phyloP scores from a whole-genome alignment of 257 asterid genomes.

The Scutellaria galericulata region DNA sequence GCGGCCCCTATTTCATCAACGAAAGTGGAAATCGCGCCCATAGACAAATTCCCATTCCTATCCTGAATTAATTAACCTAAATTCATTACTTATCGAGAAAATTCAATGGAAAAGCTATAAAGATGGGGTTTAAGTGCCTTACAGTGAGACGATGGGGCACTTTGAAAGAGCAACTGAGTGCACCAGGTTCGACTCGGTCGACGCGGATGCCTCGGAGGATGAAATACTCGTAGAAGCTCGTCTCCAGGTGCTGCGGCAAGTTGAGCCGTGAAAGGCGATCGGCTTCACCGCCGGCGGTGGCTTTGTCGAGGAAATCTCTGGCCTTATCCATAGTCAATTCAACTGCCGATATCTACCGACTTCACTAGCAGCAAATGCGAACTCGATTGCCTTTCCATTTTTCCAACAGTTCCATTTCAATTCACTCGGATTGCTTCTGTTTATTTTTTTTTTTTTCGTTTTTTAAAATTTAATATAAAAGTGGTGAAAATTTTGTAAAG shows the following conservation, averaged over 20 bases:
- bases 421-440: no score
- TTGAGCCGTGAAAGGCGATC: slow-evolving; percentile 48
- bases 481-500: no score
- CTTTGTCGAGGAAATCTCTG: slow-evolving; percentile 45
- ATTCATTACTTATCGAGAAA: neutral
- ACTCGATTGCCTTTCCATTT: no score
- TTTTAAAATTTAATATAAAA: no score
- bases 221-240: slow-evolving; percentile 80
- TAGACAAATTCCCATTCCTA: slow-evolving; percentile 59
- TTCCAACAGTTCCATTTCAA: no score
- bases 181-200: slow-evolving; percentile 64
- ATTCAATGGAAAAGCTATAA: neutral
- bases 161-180: slow-evolving; percentile 62
- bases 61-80: slow-evolving; percentile 44
- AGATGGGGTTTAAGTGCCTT: slow-evolving; percentile 21
- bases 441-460: no score
- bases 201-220: slow-evolving; percentile 72
- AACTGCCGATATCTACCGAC: neutral
- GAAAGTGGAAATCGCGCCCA: slow-evolving; percentile 72
- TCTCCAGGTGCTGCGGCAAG: slow-evolving; percentile 52
- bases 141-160: slow-evolving; percentile 86
- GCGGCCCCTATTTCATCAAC: slow-evolving; percentile 86
- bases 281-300: slow-evolving; percentile 40
- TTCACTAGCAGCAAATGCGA: no score
- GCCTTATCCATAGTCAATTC: slow-evolving; percentile 53